A percentile compares a stretch with the other conserved stretches of the same genome.
Conservation (phyloP, 1,284 basidiomycete genomes). For the Fistulina hepatica region DNA sequence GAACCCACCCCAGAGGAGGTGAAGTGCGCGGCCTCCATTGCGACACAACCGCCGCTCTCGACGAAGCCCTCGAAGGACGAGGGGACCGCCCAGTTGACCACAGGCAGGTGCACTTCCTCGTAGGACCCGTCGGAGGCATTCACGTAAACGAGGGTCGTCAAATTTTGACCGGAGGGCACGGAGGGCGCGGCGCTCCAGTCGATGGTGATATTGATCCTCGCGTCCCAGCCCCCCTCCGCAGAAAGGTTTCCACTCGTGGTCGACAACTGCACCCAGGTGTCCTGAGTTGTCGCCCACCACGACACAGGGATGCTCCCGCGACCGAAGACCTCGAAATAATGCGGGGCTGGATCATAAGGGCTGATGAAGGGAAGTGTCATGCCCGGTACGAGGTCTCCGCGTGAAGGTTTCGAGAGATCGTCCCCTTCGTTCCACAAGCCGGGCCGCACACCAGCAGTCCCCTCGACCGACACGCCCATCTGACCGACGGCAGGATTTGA, state of each 20-base stretch:
- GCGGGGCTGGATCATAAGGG: constrained; percentile 1
- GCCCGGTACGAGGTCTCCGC: background rate
- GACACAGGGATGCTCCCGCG: constrained; percentile 2
- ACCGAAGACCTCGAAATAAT: constrained; percentile 7
- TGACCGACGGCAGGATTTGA: constrained; percentile 7
- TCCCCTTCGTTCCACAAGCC: constrained; percentile 1
- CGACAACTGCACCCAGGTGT: constrained; percentile 5
- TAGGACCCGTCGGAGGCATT: constrained; percentile 7
- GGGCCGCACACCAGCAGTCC: background rate
- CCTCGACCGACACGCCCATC: constrained; percentile 7
- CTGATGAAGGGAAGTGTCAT: constrained; percentile 1
- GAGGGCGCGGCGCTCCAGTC: constrained; percentile 4
- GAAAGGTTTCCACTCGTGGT: constrained; percentile 1
- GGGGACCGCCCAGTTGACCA: background rate
- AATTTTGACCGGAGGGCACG: constrained; percentile 7
- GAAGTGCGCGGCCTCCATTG: constrained; percentile 54
- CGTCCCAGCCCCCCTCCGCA: constrained; percentile 1
- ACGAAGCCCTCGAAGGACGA: constrained; percentile 36
- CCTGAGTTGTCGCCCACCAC: constrained; percentile 1
- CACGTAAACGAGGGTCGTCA: constrained; percentile 4
- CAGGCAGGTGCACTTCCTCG: constrained; percentile 6
- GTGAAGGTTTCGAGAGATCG: constrained; percentile 1
- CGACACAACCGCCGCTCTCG: constrained; percentile 50
- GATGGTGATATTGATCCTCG: constrained; percentile 2
- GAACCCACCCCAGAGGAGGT: too few relatives aligned